Evolutionary conservation across 805 yeast genomes (phyloP).

Genomic region (Yarrowia hollandica): DNA sequence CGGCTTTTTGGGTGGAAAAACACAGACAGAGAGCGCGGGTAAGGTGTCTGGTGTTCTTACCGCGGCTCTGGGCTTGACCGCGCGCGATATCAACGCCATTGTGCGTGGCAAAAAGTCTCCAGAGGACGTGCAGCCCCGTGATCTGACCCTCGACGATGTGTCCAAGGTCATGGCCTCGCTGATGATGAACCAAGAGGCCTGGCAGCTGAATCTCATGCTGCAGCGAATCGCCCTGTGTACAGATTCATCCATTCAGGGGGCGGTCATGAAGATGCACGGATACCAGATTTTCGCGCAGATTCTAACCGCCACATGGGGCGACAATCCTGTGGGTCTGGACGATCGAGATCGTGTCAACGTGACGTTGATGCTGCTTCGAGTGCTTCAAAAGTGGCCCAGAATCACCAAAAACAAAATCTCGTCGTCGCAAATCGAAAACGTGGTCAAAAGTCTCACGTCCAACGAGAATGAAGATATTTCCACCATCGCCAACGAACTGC

Average conservation of each 20-base stretch:
- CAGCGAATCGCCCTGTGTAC: conserved; percentile 56
- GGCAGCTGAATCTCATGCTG: conserved; percentile 64
- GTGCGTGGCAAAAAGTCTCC: conserved; percentile 49
- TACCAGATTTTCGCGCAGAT: conserved; percentile 72
- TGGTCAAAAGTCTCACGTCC: conserved; percentile 49
- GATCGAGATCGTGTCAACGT: conserved; percentile 36
- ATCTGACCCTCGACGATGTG: conserved; percentile 56
- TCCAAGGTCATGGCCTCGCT: conserved; percentile 78
- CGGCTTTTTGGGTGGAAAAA: conserved; percentile 93
- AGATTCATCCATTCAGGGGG: conserved; percentile 52
- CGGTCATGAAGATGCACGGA: conserved; percentile 80
- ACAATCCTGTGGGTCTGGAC: background rate
- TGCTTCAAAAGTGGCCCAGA: conserved; percentile 65
- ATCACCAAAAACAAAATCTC: conserved; percentile 76
- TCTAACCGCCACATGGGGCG: conserved; percentile 38
- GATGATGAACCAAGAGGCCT: conserved; percentile 69
- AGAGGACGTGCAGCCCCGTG: conserved; percentile 51
- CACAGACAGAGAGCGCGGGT: conserved; percentile 89
- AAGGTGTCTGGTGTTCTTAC: conserved; percentile 78
- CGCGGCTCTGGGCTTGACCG: conserved; percentile 76
- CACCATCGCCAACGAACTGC: conserved; percentile 47
- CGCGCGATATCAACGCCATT: conserved; percentile 59
- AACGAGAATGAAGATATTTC: conserved; percentile 38
- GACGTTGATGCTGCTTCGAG: conserved; percentile 52
- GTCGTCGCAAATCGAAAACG: conserved; percentile 68